Evolutionary conservation across 2,329 filamentous ascomycete species (phyloP), one percentile per base, ranked within the genome.

Genomic region (Pseudopithomyces chartarum): DNA sequence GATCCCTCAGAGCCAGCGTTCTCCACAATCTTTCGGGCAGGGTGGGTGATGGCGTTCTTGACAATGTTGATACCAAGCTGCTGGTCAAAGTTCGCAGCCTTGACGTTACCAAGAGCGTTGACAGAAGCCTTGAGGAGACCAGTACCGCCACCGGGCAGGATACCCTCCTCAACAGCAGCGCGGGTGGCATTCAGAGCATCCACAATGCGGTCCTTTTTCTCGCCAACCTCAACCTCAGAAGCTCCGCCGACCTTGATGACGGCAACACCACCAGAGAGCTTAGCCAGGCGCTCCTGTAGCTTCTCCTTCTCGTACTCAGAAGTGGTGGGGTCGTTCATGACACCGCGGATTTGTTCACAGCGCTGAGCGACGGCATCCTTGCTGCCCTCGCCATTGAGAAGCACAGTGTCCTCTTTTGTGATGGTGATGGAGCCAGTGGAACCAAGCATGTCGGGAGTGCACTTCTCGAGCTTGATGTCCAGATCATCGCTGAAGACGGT

Each of bases 281-380:
- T 99, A 70, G 95, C 95, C 60, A 99, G 91, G 82, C 95, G 95
- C 85, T 99, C 95, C 84, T 98, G 95, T 65, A 99, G 91, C 88
- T 99, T 99, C 90, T 99, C 95, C 87, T 97, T 98, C 87, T 99
- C 95, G 82, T 99, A 99, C 76, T 99, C 95, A 47, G 93, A 97
- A 64, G 95, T 99, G 70, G 86, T 89, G 65, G 94, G 90, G 82
- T 99, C 95, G 61, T 84, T 85, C 84, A 97, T 97, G 80, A 98
- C 92, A 68, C 94, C 93, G 69, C 95, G 93, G 81, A 99, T 99
- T 85, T 99, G 95, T 83, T 99, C 95, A 82, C 95, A 98, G 77
- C 95, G 91, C 85, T 97, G 92, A 64, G 90, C 81, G 73, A 99
- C 96, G 66, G 85, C 79, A 75, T 99, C 95, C 86, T 98, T 97